These are phyloP conservation scores for Wickerhamiella australiensis DNA, from an alignment of 805 yeast genomes.

Conservation along the genomic window DNA sequence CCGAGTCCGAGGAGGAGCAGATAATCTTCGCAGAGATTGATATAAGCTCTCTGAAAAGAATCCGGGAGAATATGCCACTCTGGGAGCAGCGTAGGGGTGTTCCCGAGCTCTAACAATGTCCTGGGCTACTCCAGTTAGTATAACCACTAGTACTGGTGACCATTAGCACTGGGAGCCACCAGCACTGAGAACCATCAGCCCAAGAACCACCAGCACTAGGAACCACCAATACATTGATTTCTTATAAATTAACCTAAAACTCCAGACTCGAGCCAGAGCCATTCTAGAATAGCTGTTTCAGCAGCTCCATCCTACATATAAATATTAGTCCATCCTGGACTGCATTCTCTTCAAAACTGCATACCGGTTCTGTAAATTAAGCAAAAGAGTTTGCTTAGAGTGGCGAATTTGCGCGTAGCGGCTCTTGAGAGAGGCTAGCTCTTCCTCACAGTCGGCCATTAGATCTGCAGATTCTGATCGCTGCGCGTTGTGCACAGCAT, in stretches of 20 bases:
- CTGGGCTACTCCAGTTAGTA: not conserved
- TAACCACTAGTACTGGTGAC: too few relatives aligned
- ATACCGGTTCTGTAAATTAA: not conserved
- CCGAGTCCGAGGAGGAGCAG: slow-evolving; percentile 68
- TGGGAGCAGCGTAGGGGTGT: slow-evolving; percentile 48
- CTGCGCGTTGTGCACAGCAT: slow-evolving; percentile 11
- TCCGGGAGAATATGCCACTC: slow-evolving; percentile 59
- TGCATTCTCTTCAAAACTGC: not conserved
- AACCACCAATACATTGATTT: too few relatives aligned
- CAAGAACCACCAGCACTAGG: too few relatives aligned
- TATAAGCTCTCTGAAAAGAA: slow-evolving; percentile 40
- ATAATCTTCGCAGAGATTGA: slow-evolving; percentile 66
- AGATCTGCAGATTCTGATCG: slow-evolving; percentile 6
- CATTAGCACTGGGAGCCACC: too few relatives aligned
- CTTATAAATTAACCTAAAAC: too few relatives aligned
- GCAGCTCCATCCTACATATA: too few relatives aligned
- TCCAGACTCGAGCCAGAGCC: too few relatives aligned
- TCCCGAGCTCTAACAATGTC: not conserved
- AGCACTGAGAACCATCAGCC: too few relatives aligned
- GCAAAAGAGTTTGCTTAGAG: not conserved
- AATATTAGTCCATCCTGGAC: not conserved
- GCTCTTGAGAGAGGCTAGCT: slow-evolving; percentile 12
- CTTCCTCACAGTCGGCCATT: slow-evolving; percentile 14
- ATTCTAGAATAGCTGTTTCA: too few relatives aligned
- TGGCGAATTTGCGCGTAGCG: slow-evolving; percentile 11